Percentiles rank a stretch among this genome's conserved stretches.
Evolutionary conservation across 495 filamentous ascomycete species (phyloP).

Genomic region (Penicillium lividum): DNA sequence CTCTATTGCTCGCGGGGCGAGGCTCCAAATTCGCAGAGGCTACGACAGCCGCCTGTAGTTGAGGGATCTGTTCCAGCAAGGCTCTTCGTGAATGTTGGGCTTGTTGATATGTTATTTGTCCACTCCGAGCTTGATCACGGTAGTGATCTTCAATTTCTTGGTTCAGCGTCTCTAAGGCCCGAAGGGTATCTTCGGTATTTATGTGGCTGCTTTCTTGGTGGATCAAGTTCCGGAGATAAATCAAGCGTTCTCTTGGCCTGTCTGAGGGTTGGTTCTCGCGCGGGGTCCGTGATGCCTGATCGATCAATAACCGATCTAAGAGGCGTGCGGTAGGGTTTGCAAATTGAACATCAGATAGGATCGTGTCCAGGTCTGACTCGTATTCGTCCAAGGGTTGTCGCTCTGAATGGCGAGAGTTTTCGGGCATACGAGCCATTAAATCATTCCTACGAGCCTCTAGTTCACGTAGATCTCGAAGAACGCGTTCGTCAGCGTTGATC

Average conservation of each 20-base stretch:
- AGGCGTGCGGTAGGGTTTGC: slow-evolving; percentile 1
- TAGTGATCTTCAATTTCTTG: slow-evolving; percentile 39
- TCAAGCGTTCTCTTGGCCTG: slow-evolving; percentile 28
- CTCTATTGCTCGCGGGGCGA: slow-evolving; percentile 10
- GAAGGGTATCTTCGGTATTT: slow-evolving; percentile 40
- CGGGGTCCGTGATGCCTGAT: slow-evolving; percentile 1
- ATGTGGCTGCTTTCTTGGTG: slow-evolving; percentile 39
- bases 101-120: not conserved
- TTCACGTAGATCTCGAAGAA: not conserved
- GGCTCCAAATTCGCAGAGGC: slow-evolving; percentile 6
- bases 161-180: slow-evolving; percentile 41
- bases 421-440: not conserved
- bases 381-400: not conserved
- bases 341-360: slow-evolving; percentile 1
- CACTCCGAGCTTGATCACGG: slow-evolving; percentile 15
- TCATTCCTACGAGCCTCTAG: not conserved
- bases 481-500: not conserved
- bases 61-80: slow-evolving; percentile 1
- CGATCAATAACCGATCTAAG: slow-evolving; percentile 2
- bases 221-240: slow-evolving; percentile 44
- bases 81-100: slow-evolving; percentile 16
- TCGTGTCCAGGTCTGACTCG: not conserved
- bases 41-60: not conserved
- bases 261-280: slow-evolving; percentile 16
- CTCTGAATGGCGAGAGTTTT: not conserved